Percentiles rank a stretch among this genome's conserved stretches.
phyloP scores from a whole-genome alignment of 2,329 filamentous ascomycete species.

The Fusarium bactridioides region DNA sequence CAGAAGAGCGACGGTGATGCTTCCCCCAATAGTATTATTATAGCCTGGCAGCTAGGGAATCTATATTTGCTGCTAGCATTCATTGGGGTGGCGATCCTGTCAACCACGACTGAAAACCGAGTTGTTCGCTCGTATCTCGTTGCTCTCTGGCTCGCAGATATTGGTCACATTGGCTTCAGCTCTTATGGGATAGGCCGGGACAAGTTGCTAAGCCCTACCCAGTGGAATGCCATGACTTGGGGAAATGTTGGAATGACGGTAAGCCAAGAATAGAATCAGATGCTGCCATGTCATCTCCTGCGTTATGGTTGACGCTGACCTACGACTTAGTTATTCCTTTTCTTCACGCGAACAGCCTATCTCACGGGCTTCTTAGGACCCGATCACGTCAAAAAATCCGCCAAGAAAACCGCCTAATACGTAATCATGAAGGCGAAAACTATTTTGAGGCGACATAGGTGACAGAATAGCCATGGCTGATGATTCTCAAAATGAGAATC shows the following conservation, averaged over 20 bases:
- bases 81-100: conserved; percentile 69
- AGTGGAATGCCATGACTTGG: conserved; percentile 77
- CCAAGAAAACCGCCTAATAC: conserved; percentile 41
- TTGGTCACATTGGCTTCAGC: conserved; percentile 72
- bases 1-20: conserved; percentile 45
- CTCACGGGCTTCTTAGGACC: conserved; percentile 67
- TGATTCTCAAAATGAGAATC: neutral
- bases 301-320: neutral
- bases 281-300: neutral
- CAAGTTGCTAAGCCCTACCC: conserved; percentile 58
- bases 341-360: conserved; percentile 64
- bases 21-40: conserved; percentile 59
- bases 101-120: conserved; percentile 68
- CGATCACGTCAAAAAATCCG: conserved; percentile 41
- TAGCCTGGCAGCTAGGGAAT: conserved; percentile 75
- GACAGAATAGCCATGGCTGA: neutral
- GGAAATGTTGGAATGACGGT: conserved; percentile 75
- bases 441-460: neutral
- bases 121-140: conserved; percentile 74
- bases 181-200: conserved; percentile 65
- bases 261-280: conserved; percentile 36
- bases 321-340: conserved; percentile 58
- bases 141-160: conserved; percentile 70
- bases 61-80: conserved; percentile 72
- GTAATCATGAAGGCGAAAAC: neutral